phyloP scores from a whole-genome alignment of 495 filamentous ascomycete species.

The Xylaria nigripes region DNA sequence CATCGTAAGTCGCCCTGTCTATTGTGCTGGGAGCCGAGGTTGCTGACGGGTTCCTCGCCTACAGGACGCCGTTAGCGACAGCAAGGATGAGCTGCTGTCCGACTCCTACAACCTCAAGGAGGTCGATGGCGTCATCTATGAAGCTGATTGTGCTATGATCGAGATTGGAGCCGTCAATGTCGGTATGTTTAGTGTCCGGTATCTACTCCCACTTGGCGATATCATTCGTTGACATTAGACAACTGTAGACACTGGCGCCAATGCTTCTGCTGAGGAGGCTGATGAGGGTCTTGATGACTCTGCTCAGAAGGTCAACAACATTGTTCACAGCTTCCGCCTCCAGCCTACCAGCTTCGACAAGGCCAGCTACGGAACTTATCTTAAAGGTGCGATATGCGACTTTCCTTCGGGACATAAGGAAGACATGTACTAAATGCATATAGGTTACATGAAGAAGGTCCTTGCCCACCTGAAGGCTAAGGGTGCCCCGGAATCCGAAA shows the following conservation, averaged over 20 bases:
- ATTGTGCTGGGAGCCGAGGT: slow-evolving; percentile 1
- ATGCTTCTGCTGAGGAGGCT: slow-evolving; percentile 87
- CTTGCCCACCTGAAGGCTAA: slow-evolving; percentile 57
- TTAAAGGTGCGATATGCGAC: slow-evolving; percentile 50
- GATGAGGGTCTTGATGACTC: slow-evolving; percentile 65
- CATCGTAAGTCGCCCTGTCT: slow-evolving; percentile 46
- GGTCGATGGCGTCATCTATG: slow-evolving; percentile 70
- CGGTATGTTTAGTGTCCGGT: slow-evolving; percentile 45
- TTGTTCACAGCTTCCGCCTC: slow-evolving; percentile 87
- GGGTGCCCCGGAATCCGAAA: slow-evolving; percentile 51
- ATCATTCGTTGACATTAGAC: slow-evolving; percentile 1
- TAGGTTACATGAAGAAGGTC: slow-evolving; percentile 86
- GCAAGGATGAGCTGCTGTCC: slow-evolving; percentile 82
- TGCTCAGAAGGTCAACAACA: slow-evolving; percentile 77
- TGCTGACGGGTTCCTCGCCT: slow-evolving; percentile 15
- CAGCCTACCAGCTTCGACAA: slow-evolving; percentile 72
- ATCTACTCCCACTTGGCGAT: not conserved
- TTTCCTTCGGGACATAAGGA: not conserved
- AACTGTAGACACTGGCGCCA: slow-evolving; percentile 76
- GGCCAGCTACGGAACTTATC: slow-evolving; percentile 66
- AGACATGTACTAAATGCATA: not conserved
- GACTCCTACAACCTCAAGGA: slow-evolving; percentile 76
- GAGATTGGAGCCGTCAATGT: slow-evolving; percentile 63
- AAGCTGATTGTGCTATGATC: slow-evolving; percentile 87
- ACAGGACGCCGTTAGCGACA: slow-evolving; percentile 75